Evolutionary conservation across 345 rosid species (phyloP).

Genomic region (Gossypium herbaceum): DNA sequence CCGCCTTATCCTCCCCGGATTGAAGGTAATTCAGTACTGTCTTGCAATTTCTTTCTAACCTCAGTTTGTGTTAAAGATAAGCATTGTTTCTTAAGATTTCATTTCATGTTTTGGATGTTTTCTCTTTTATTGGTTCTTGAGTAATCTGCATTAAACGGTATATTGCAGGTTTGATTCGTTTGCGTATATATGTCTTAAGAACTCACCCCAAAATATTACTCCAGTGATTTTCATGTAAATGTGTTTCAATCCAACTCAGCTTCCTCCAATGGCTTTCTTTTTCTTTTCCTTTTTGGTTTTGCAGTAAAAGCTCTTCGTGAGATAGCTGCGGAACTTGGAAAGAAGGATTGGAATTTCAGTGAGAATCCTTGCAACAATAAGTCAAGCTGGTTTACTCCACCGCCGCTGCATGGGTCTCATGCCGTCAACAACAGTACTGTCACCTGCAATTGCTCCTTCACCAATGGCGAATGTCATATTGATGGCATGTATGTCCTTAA

Average conservation of each 20-base stretch:
- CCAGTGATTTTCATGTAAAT: background rate
- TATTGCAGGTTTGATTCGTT: background rate
- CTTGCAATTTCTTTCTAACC: background rate
- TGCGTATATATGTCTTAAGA: background rate
- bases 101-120: background rate
- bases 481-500: slow-evolving; percentile 15
- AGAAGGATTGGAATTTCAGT: slow-evolving; percentile 10
- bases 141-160: background rate
- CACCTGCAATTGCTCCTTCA: slow-evolving; percentile 25
- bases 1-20: background rate
- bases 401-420: background rate
- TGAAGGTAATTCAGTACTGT: background rate
- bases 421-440: slow-evolving; percentile 15
- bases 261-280: background rate
- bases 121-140: background rate
- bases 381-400: slow-evolving; percentile 36
- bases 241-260: background rate
- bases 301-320: slow-evolving; percentile 19
- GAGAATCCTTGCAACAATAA: slow-evolving; percentile 30
- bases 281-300: background rate
- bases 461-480: slow-evolving; percentile 25
- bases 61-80: background rate
- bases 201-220: background rate
- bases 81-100: background rate
- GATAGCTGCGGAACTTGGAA: slow-evolving; percentile 10